These are phyloP conservation scores for Penicillium sp. DNA, from an alignment of 2,329 filamentous ascomycete genomes.

Conservation along the genomic window DNA sequence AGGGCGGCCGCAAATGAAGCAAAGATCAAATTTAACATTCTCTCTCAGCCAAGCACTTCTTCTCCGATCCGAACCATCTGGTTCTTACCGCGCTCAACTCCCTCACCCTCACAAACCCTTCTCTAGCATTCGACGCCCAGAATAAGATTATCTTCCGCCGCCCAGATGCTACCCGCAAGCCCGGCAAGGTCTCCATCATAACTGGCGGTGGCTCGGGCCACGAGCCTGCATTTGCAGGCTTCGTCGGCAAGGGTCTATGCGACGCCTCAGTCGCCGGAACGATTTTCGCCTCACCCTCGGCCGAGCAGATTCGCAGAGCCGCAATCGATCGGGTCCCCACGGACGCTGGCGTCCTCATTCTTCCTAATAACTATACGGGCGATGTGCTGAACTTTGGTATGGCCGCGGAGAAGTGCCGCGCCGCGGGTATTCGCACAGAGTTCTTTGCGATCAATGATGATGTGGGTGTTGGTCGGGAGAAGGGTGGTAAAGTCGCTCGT, in stretches of 20 bases:
- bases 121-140: conserved; percentile 71
- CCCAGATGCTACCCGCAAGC: conserved; percentile 51
- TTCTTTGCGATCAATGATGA: conserved; percentile 94
- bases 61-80: conserved; percentile 78
- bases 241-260: conserved; percentile 80
- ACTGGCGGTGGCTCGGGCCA: conserved; percentile 89
- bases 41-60: conserved; percentile 72
- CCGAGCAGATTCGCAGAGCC: conserved; percentile 78
- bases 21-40: background rate
- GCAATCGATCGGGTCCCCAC: conserved; percentile 72
- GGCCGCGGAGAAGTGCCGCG: conserved; percentile 88
- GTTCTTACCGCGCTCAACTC: conserved; percentile 75
- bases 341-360: conserved; percentile 76
- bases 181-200: conserved; percentile 72
- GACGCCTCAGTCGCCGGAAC: conserved; percentile 82
- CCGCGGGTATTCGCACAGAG: conserved; percentile 73
- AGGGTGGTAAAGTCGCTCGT: conserved; percentile 87
- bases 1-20: too few relatives aligned
- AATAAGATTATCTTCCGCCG: conserved; percentile 85
- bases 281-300: conserved; percentile 79
- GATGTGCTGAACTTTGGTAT: conserved; percentile 92
- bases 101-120: conserved; percentile 81
- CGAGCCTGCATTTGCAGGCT: conserved; percentile 83
- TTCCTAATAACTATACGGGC: conserved; percentile 94
- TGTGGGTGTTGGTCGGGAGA: conserved; percentile 78